Evolutionary conservation across 495 filamentous ascomycete species (phyloP).

Genomic region (Hypoxylon lienhwacheense): DNA sequence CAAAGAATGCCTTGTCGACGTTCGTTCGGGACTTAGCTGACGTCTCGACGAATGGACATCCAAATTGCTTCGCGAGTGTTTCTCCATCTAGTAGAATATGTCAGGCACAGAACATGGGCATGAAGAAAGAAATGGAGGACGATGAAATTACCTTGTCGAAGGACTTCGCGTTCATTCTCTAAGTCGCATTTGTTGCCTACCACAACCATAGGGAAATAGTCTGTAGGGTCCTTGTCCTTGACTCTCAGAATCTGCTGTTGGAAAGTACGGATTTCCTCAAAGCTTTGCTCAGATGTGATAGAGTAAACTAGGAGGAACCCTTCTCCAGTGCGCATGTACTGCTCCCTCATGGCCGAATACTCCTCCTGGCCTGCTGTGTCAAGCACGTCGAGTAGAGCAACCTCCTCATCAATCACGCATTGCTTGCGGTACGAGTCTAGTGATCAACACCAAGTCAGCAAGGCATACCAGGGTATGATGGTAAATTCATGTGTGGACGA

Average conservation of each 20-base stretch:
- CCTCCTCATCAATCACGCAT: constrained; percentile 97
- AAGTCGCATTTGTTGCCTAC: constrained; percentile 99
- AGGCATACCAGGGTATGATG: constrained; percentile 4
- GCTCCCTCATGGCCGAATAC: constrained; percentile 98
- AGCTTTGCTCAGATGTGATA: constrained; percentile 94
- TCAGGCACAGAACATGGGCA: constrained; percentile 3
- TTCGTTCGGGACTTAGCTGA: constrained; percentile 98
- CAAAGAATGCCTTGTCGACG: constrained; percentile 97
- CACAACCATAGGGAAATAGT: constrained; percentile 98
- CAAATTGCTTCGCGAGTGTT: constrained; percentile 79
- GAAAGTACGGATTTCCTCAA: constrained; percentile 97
- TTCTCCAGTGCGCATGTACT: constrained; percentile 99
- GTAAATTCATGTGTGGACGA: constrained; percentile 33
- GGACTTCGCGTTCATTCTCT: constrained; percentile 85
- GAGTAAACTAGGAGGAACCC: constrained; percentile 98
- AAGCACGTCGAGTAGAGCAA: constrained; percentile 93
- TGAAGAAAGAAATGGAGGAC: background rate
- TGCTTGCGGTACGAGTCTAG: constrained; percentile 99
- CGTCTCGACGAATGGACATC: constrained; percentile 98
- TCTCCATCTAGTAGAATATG: constrained; percentile 77
- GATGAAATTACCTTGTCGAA: constrained; percentile 77
- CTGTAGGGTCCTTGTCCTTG: constrained; percentile 78
- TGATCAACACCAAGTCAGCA: background rate
- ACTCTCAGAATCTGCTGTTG: constrained; percentile 98
- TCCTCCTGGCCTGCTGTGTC: constrained; percentile 99